Percentiles rank a stretch among this genome's conserved stretches.
Evolutionary conservation across 768 basidiomycete species (phyloP).

Genomic region (Russula sp.): DNA sequence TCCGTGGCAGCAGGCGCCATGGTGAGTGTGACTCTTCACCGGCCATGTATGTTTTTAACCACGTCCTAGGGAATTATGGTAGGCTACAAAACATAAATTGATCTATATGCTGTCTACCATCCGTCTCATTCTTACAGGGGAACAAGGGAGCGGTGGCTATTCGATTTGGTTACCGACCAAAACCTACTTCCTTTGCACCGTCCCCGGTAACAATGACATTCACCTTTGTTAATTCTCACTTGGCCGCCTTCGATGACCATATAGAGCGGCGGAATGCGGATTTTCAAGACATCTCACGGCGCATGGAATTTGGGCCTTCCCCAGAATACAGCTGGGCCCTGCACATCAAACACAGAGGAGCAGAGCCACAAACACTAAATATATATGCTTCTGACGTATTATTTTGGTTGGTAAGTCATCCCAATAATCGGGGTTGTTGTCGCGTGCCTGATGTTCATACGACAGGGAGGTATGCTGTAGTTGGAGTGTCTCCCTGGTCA

Average conservation of each 20-base stretch:
- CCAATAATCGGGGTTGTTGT: constrained; percentile 26
- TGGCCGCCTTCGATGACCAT: constrained; percentile 81
- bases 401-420: constrained; percentile 18
- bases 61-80: constrained; percentile 10
- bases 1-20: constrained; percentile 68
- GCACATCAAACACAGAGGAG: constrained; percentile 5
- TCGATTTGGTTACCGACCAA: constrained; percentile 50
- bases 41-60: not conserved
- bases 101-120: not conserved
- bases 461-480: constrained; percentile 41
- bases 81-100: not conserved
- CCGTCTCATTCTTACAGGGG: constrained; percentile 39
- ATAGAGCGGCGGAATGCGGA: constrained; percentile 65
- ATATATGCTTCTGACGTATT: constrained; percentile 18
- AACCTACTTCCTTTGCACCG: constrained; percentile 23
- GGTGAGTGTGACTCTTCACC: constrained; percentile 35
- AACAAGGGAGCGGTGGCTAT: constrained; percentile 78
- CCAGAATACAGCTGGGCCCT: constrained; percentile 15
- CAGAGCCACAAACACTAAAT: not conserved
- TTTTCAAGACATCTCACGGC: constrained; percentile 59
- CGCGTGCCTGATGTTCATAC: not conserved
- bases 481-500: not conserved
- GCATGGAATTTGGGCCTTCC: constrained; percentile 44
- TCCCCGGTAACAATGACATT: constrained; percentile 38
- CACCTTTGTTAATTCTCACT: constrained; percentile 76